A percentile compares a stretch with the other conserved stretches of the same genome.
phyloP scores from a whole-genome alignment of 176 grass and related monocot genomes.

The Aegilops bicornis region DNA sequence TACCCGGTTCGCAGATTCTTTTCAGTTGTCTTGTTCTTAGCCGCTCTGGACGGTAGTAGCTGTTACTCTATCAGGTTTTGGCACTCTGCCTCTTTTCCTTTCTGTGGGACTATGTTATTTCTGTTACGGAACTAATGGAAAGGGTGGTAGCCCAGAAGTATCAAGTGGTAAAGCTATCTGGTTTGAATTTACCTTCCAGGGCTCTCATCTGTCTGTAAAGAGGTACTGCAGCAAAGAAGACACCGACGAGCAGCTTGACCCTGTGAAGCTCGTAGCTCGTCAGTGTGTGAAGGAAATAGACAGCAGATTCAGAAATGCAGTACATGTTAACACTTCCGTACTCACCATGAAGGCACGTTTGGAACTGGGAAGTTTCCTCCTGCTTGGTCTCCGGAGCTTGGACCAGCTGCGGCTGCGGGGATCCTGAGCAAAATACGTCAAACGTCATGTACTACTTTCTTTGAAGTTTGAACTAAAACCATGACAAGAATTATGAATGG shows the following conservation, averaged over 20 bases:
- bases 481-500: no score
- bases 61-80: no score
- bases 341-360: conserved; percentile 47
- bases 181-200: conserved; percentile 28
- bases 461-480: no score
- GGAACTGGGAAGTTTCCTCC: conserved; percentile 42
- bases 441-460: background rate
- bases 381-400: background rate
- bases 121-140: no score
- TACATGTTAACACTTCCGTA: background rate
- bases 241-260: conserved; percentile 46
- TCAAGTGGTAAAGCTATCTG: background rate
- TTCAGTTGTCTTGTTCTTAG: no score
- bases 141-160: no score
- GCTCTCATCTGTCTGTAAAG: conserved; percentile 41
- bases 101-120: no score
- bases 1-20: no score
- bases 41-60: no score
- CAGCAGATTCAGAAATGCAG: background rate
- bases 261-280: background rate
- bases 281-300: background rate
- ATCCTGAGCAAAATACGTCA: conserved; percentile 18
- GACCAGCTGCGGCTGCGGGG: conserved; percentile 2
- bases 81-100: no score
- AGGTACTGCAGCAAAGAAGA: conserved; percentile 41